Evolutionary conservation across 2,329 filamentous ascomycete species (phyloP).

Genomic region (Arthrobotrys sinensis): DNA sequence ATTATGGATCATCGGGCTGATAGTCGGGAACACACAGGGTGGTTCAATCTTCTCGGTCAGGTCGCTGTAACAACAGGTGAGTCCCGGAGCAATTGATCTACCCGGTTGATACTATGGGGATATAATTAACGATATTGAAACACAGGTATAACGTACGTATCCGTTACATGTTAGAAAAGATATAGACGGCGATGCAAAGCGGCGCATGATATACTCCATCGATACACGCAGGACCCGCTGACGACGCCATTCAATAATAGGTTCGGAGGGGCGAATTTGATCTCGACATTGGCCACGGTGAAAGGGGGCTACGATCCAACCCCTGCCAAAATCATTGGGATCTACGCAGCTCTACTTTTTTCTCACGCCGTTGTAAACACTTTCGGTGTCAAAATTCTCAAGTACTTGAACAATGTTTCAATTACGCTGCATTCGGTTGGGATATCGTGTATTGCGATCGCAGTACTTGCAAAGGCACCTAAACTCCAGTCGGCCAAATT

Average conservation of each 20-base stretch:
- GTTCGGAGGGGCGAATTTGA: constrained; percentile 69
- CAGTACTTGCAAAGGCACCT: constrained; percentile 74
- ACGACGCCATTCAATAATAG: constrained; percentile 7
- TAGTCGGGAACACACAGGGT: constrained; percentile 10
- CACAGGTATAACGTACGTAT: constrained; percentile 53
- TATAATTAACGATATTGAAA: constrained; percentile 24
- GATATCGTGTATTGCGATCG: constrained; percentile 72
- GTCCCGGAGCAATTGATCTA: constrained; percentile 65
- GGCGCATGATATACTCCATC: not conserved
- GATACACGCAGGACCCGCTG: not conserved
- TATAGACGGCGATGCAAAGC: not conserved
- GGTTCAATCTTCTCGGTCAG: constrained; percentile 71
- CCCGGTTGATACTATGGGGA: not conserved
- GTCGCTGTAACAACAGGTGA: constrained; percentile 71
- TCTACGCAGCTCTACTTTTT: constrained; percentile 73
- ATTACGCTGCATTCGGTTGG: constrained; percentile 73
- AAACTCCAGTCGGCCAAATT: constrained; percentile 73
- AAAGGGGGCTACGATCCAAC: constrained; percentile 69
- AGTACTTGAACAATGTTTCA: constrained; percentile 74
- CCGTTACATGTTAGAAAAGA: not conserved
- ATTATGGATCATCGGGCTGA: constrained; percentile 16
- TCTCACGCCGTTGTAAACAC: constrained; percentile 74
- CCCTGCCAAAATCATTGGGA: constrained; percentile 72
- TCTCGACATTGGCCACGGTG: constrained; percentile 69
- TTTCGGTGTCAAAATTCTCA: constrained; percentile 73